Evolutionary conservation across 2,329 filamentous ascomycete genomes (phyloP), one percentile per base, ranked within the genome.

Genomic region (Claviceps sp.): DNA sequence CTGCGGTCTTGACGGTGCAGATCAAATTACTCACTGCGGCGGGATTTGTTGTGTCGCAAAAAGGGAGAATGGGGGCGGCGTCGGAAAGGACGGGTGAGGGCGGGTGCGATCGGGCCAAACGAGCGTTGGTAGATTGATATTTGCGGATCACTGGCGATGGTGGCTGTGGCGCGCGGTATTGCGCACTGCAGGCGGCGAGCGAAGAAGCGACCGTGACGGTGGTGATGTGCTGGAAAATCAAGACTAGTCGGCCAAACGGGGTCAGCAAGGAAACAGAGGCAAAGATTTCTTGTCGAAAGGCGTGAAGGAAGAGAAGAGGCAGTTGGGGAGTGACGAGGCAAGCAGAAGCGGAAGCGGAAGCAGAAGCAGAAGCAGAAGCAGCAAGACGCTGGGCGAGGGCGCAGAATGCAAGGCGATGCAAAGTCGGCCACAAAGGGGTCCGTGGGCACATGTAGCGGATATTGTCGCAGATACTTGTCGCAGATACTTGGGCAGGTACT

Each of bases 341-440:
- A 48, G n/a, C 47, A 50, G 46, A 48, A 48, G 50, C 26, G 26
- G 26, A 30, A 30, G 26, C 26, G 3, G 26, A 30, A 9, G 26
- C 8, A 26, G 24, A 26, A 26, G 26, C 26, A 9, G 26, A 9
- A 9, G 26, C 26, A 34, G 9, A 3, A 4, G 30, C 26, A 30
- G 26, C 2, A 30, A 30, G 26, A 24, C 53, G 48, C 47, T 38
- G 42, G 34, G 50, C 40, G 50, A 52, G 40, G 30, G 50, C 38
- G 38, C 37, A 37, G 53, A 41, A 55, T 50, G 50, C 50, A 55
- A 48, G 38, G 50, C 53, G 46, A 52, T 47, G 50, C 53, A 48
- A 48, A 6, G 53, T 42, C 43, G 47, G 47, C 50, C 53, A 48
- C 50, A 52, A 52, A 50, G 46, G 20, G 40, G 30, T 34, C 30